Base-by-base conservation (phyloP, 805 yeast species). In the Saturnispora sanitii region DNA sequence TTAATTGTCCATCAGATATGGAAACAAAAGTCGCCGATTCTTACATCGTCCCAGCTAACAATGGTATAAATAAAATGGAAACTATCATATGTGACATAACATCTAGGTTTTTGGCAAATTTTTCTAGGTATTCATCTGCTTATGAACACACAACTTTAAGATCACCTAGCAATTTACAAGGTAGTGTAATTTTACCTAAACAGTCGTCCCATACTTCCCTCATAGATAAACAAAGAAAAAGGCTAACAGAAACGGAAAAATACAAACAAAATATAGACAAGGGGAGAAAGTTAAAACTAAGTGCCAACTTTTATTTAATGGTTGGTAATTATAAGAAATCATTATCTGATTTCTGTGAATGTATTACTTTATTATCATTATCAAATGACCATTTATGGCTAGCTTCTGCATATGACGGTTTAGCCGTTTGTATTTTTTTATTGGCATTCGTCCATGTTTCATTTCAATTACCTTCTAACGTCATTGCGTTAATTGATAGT, bases 301-400 rank as follows among this genome's bases (percentile, higher is more conserved):
- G 79, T 51, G 97, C 86, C 0, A 80, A 80, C 49, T 75, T 90
- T 49, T 79, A 75, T 52, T 64, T 92, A 12, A 60, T 92, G 35
- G 81, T 95, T 1, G 98, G 98, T 1, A 74, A 82, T 40, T 68
- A 81, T 34, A 56, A 67, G 13, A 83, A 78, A 43, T 94, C 96
- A 0, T 55, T 88, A 40, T 65, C 68, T 19, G 76, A 77, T 44
- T 79, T 87, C 50, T 72, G 79, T n/a, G 95, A 87, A 31, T 79
- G 96, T 0, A 68, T 81, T 1, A 52, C 64, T 2, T 61, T 71
- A 19, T 60, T 86, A 40, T 76, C 75, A 45, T 66, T 73, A 11
- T 66, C 79, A 2, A 76, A 76, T 38, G 98, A 92, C 56, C 72
- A 73, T 51, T 62, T 92, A 7, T 92, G 97, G 97, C 67, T 85